Evolutionary conservation across 768 basidiomycete genomes (phyloP), one percentile per base, ranked within the genome.

Genomic region (Kwoniella bestiolae): DNA sequence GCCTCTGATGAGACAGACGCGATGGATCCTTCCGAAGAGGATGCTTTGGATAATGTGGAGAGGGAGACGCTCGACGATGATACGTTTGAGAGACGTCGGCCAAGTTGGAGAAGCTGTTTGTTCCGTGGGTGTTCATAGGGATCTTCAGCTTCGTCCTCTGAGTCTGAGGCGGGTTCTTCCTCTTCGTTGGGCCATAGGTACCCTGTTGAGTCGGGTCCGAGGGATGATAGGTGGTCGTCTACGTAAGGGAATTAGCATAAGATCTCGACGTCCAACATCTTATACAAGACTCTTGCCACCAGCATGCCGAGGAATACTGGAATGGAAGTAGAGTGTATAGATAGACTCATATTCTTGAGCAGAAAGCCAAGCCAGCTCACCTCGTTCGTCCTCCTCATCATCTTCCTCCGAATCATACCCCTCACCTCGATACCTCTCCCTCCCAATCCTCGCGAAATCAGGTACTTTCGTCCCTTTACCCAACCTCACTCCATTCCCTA

Each of bases 401-500:
- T 60, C 61, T 1, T 72, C 56, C 0, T 73, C 72, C 7, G 61
- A 68, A 18, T 70, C 63, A 16, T 68, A 57, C 0, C 58, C 57
- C 23, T 71, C 67, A 18, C 68, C 67, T 23, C 53, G 45, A 82
- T 82, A 78, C 81, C 84, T 73, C 80, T 86, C 72, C 45, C 73
- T 62, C n/a, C 89, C 90, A 64, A 97, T 82, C 56, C 90, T 84
- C 69, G 89, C 87, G 75, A 92, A 95, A 16, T 87, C 86, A 50
- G 83, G 82, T 53, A 96, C 75, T 47, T 75, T 82, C 8, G 89
- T 90, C 38, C 86, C 83, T n/a, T 89, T 88, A 0, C 93, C 94
- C 16, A 98, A 79, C 32, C 85, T 83, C 1, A 94, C 93, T 18
- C 86, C 89, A 69, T 94, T 90, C 0, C 88, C 92, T 31, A 98